Evolutionary conservation across 2,329 filamentous ascomycete genomes (phyloP), one percentile per base, ranked within the genome.

Genomic region (Fusarium verticillioides): DNA sequence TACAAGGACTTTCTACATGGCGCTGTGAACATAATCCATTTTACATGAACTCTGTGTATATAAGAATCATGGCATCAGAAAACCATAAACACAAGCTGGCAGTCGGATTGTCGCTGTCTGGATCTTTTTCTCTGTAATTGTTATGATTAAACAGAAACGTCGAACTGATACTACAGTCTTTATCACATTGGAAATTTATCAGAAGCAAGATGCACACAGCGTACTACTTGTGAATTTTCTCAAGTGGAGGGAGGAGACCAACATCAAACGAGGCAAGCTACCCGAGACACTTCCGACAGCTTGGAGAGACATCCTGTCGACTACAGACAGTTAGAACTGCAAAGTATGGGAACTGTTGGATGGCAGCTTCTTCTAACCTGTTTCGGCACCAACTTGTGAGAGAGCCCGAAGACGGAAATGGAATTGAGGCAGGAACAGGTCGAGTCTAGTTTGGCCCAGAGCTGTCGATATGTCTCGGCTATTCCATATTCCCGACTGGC

Each of bases 31-130:
- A 32, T 32, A 5, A 13, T 32, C 34, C 34, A 8, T 3, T 15
- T 3, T 36, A 9, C 34, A 16, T 36, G 34, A 1, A 8, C 32
- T 36, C 34, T 36, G 16, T 50, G 15, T 32, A 12, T 6, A 7
- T 9, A 8, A 19, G 28, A 23, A 12, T 12, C 8, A 23, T 9
- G 5, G 5, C 8, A 50, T 4, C 21, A 23, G 2, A 9, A 5
- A 10, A 10, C 9, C 11, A 6, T 23, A 4, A 19, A 4, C 47
- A 5, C n/a, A 18, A 13, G 5, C 13, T 34, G 0, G 4, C 2
- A 34, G 8, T 5, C 9, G 11, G 16, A 15, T 34, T 19, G 15
- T 15, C 9, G 9, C n/a, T 34, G 6, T 39, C 19, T 39, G 5
- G 15, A 36, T 18, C 9, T 4, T 23, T 23, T 13, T 19, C 4